A percentile compares a stretch with the other conserved stretches of the same genome.
phyloP scores from a whole-genome alignment of 75 land plant genomes.

The Pinus taeda region DNA sequence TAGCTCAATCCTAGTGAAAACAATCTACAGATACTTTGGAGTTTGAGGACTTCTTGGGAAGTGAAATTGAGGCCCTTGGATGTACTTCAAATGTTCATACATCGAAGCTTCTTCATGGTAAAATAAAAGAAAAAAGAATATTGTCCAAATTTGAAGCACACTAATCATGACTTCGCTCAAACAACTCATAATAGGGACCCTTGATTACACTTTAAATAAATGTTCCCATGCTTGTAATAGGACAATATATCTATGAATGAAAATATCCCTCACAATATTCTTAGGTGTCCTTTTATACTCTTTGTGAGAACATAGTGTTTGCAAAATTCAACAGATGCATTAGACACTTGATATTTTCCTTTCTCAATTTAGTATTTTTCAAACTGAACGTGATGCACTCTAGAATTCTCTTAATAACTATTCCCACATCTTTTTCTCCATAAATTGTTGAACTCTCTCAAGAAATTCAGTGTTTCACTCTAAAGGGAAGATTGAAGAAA shows the following conservation, averaged over 20 bases:
- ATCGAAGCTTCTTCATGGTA: too few relatives aligned
- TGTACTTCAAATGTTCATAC: too few relatives aligned
- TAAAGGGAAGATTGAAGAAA: slow-evolving; percentile 54
- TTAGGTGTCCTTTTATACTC: slow-evolving; percentile 72
- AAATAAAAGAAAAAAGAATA: too few relatives aligned
- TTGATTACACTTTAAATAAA: too few relatives aligned
- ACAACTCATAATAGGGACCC: too few relatives aligned
- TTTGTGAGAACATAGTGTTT: slow-evolving; percentile 68
- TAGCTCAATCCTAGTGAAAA: too few relatives aligned
- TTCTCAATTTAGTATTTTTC: slow-evolving; percentile 40
- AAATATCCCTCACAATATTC: slow-evolving; percentile 79
- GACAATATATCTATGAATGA: slow-evolving; percentile 81
- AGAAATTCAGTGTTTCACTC: slow-evolving; percentile 57
- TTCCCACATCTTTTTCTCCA: slow-evolving; percentile 43
- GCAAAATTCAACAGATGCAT: slow-evolving; percentile 27
- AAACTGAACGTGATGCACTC: slow-evolving; percentile 45
- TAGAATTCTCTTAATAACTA: slow-evolving; percentile 48
- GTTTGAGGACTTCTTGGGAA: too few relatives aligned
- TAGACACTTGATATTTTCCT: slow-evolving; percentile 13
- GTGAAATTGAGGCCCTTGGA: too few relatives aligned
- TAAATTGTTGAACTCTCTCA: slow-evolving; percentile 32
- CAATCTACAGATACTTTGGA: too few relatives aligned
- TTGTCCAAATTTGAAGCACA: too few relatives aligned
- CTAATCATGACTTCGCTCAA: too few relatives aligned
- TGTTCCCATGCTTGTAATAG: slow-evolving; percentile 53